Conservation (phyloP, 73 alveolate species). For the Paramecium pentaurelia region DNA sequence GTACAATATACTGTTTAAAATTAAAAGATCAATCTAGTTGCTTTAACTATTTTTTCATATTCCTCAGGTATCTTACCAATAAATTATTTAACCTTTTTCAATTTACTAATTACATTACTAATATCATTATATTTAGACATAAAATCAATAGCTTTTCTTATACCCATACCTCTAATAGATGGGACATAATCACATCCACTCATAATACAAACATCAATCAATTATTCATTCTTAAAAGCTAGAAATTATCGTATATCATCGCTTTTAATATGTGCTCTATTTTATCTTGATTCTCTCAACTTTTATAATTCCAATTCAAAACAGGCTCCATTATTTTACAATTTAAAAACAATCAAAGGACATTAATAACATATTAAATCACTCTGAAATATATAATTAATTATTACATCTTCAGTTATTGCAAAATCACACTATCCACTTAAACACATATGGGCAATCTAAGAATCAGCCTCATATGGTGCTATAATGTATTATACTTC, state of each 20-base stretch:
- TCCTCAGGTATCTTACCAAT: slow-evolving; percentile 17
- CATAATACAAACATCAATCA: slow-evolving; percentile 87
- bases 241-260: slow-evolving; percentile 67
- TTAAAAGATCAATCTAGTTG: slow-evolving; percentile 18
- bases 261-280: slow-evolving; percentile 46
- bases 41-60: slow-evolving; percentile 38
- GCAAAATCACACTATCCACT: slow-evolving; percentile 90
- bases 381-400: slow-evolving; percentile 51
- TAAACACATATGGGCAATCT: slow-evolving; percentile 86
- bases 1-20: slow-evolving; percentile 40
- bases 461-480: slow-evolving; percentile 98
- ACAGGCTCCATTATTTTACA: slow-evolving; percentile 78
- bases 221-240: slow-evolving; percentile 56
- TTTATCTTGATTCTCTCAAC: slow-evolving; percentile 29
- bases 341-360: slow-evolving; percentile 83
- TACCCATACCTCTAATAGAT: slow-evolving; percentile 89
- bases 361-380: slow-evolving; percentile 92
- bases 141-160: slow-evolving; percentile 71
- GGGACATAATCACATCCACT: slow-evolving; percentile 95
- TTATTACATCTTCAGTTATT: slow-evolving; percentile 84
- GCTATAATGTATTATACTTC: slow-evolving; percentile 81
- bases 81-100: not conserved
- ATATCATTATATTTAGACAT: slow-evolving; percentile 22
- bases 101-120: not conserved
- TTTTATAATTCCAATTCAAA: slow-evolving; percentile 73